Evolutionary conservation across 768 basidiomycete species (phyloP).

Genomic region (Trametes elegans): DNA sequence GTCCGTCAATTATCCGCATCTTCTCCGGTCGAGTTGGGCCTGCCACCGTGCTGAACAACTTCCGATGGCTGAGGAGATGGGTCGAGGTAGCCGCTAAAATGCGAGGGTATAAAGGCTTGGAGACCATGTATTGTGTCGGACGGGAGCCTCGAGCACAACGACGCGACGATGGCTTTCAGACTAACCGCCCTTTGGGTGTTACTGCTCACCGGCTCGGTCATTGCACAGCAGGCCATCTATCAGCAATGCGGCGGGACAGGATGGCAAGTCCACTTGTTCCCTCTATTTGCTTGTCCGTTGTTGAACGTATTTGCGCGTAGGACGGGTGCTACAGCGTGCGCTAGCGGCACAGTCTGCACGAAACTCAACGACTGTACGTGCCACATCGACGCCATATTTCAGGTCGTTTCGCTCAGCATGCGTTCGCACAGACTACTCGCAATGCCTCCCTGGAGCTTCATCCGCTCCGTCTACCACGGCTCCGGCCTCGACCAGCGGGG

Average conservation of each 20-base stretch:
- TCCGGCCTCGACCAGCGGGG: constrained; percentile 21
- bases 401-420: too few species aligned
- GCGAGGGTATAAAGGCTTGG: neutral
- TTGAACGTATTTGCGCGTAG: constrained; percentile 28
- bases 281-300: neutral
- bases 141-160: neutral
- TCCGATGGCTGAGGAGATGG: too few species aligned
- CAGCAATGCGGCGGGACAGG: constrained; percentile 51
- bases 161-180: constrained; percentile 13
- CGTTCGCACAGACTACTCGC: constrained; percentile 52
- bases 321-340: constrained; percentile 50
- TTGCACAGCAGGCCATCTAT: constrained; percentile 42
- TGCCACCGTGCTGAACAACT: too few species aligned
- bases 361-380: constrained; percentile 43
- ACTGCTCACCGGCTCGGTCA: constrained; percentile 25
- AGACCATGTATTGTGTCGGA: neutral
- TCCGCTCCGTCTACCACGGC: constrained; percentile 25
- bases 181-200: neutral
- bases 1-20: constrained; percentile 28
- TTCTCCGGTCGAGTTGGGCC: constrained; percentile 20
- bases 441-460: constrained; percentile 44
- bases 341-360: constrained; percentile 43
- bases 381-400: too few species aligned
- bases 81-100: neutral
- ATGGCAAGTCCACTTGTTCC: constrained; percentile 35